A percentile compares a stretch with the other conserved stretches of the same genome.
Evolutionary conservation across 2,329 filamentous ascomycete genomes (phyloP).

Genomic region (Verticillium alfalfae): DNA sequence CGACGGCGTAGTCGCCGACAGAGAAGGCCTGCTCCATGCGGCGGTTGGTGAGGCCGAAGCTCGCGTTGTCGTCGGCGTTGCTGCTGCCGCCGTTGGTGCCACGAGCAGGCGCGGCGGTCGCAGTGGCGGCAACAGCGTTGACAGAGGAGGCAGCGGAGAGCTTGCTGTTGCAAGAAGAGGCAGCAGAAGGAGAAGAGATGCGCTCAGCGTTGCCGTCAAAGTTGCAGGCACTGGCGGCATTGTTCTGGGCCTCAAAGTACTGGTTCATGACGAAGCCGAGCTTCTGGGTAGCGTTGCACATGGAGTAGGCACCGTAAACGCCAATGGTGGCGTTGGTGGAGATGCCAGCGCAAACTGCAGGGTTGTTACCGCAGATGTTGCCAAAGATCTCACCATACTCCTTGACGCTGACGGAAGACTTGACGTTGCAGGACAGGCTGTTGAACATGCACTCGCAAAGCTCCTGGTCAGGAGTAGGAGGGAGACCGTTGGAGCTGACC

Average conservation of each 20-base stretch:
- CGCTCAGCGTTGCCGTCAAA: constrained; percentile 63
- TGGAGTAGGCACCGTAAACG: constrained; percentile 70
- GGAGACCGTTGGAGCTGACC: constrained; percentile 61
- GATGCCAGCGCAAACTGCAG: constrained; percentile 61
- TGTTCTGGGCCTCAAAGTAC: constrained; percentile 60
- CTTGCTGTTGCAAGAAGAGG: constrained; percentile 50
- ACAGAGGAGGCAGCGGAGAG: constrained; percentile 59
- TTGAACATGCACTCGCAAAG: constrained; percentile 85
- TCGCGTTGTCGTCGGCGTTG: constrained; percentile 17
- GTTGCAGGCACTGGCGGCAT: constrained; percentile 56
- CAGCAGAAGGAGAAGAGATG: constrained; percentile 38
- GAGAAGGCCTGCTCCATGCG: constrained; percentile 32
- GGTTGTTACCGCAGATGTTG: constrained; percentile 60
- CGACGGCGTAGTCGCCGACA: constrained; percentile 41
- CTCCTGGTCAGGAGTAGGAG: constrained; percentile 70
- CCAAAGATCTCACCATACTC: constrained; percentile 66
- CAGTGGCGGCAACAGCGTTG: constrained; percentile 40
- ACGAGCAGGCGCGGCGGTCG: constrained; percentile 30
- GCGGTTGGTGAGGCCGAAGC: constrained; percentile 29
- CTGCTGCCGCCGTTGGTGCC: constrained; percentile 14
- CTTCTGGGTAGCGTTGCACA: constrained; percentile 67
- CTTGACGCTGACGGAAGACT: constrained; percentile 48
- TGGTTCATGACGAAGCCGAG: constrained; percentile 68
- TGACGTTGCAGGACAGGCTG: constrained; percentile 65
- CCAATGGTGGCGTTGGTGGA: constrained; percentile 60